Evolutionary conservation across 352 stramenopile species (phyloP).

Genomic region (Phytophthora colocasiae): DNA sequence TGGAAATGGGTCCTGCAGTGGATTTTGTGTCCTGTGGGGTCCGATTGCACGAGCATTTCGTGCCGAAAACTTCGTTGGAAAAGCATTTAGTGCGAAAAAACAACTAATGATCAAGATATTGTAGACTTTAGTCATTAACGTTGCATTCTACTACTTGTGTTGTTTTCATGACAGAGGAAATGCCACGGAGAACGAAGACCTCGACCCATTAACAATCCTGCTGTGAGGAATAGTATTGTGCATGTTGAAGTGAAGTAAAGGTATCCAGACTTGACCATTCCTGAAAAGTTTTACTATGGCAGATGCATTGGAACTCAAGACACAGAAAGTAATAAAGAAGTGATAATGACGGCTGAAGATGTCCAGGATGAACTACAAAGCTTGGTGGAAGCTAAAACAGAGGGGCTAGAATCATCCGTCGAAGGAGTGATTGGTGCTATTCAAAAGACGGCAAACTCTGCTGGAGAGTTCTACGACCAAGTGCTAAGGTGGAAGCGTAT

Average conservation of each 20-base stretch:
- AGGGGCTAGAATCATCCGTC: not conserved
- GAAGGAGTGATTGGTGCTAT: conserved; percentile 38
- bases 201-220: conserved; percentile 31
- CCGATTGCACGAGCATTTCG: conserved; percentile 42
- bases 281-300: conserved; percentile 39
- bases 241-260: not conserved
- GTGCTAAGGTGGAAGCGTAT: conserved; percentile 62
- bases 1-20: conserved; percentile 37
- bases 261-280: not conserved
- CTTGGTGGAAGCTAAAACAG: conserved; percentile 25
- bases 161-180: conserved; percentile 30
- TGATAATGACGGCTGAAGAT: not conserved
- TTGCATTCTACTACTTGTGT: not conserved
- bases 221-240: conserved; percentile 15
- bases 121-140: conserved; percentile 9
- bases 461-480: conserved; percentile 46
- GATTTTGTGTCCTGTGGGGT: conserved; percentile 46
- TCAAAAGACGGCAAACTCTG: conserved; percentile 26
- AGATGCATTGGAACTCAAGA: not conserved
- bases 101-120: too few relatives aligned
- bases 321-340: not conserved
- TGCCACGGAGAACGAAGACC: conserved; percentile 33
- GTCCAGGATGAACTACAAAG: conserved; percentile 14
- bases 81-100: conserved; percentile 46
- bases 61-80: conserved; percentile 40